Base-by-base conservation (phyloP, 257 asterid genomes). In the Anisodus tanguticus region DNA sequence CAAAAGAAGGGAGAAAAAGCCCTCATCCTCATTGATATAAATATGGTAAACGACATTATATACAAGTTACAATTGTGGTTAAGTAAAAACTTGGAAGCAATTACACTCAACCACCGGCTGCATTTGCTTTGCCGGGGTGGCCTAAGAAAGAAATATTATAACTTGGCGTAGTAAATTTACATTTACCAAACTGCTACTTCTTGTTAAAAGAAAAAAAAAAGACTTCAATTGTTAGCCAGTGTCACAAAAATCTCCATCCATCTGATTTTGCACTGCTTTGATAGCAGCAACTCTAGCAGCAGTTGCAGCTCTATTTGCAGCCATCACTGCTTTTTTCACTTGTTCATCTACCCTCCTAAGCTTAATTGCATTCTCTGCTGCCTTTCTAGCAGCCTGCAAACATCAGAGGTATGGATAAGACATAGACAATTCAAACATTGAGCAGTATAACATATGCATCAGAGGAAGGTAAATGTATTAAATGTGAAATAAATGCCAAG, bases 361-460 rank as follows among this genome's bases (percentile, higher is more conserved):
- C 79, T 83, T 88, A 71, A 90, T 84, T 3, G 97, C 94, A 11
- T 86, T 91, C 83, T 90, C 95, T 6, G 98, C 96, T 7, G 93
- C 88, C 84, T 62, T 93, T 79, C 97, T 90, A 41, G 98, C 97
- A 86, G 98, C 96, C 98, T 94, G 90, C 80, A 82, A 51, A n/a
- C 8, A 16, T 9, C 59, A 53, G n/a, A 9, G 12, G 41, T 3
- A 76, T 4, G 79, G 19, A 2, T 53, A 26, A 45, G 70, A 66
- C 43, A 12, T 66, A 47, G 80, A 72, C 80, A 19, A 72, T 72
- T 72, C 80, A 74, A 47, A 49, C 11, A 47, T 11, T 19, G 80
- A 72, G 55, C 80, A 45, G 19, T 19, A 72, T n/a, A 12, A 45
- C 74, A 37, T 35, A 67, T 41, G 45, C 53, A 68, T 37, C 77